Evolutionary conservation across 345 rosid genomes (phyloP), one percentile per base, ranked within the genome.

Genomic region (Sisymbrium irio): DNA sequence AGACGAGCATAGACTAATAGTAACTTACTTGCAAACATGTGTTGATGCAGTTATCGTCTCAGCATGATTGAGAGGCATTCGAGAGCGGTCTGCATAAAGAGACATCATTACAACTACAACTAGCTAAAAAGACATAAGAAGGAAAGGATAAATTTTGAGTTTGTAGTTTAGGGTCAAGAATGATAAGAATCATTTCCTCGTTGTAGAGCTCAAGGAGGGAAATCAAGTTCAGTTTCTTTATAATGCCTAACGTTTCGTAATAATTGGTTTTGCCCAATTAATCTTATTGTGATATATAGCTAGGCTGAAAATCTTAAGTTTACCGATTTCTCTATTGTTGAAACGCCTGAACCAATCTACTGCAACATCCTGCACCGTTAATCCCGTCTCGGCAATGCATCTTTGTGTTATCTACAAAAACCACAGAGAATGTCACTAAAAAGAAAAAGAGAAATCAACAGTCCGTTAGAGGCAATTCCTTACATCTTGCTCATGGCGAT

Each of bases 401-500:
- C 87, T 89, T 74, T 86, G 88, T 5, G 99, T 95, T 62, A 92
- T 82, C 97, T 89, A 71, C 18, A 46, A 37, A 79, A 70, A 15
- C 30, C 78, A 74, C 33, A 56, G 18, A 44, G 50, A 56, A 55
- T 56, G 75, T 69, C 51, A 76, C 35, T 35, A 18, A 14, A 19
- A 0, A 4, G 25, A 22, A 22, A 7, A 46, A 2, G 25, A 39
- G 0, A 18, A 18, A 65, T 14, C 10, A 11, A 11, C 10, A 36
- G 28, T 42, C 14, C 20, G 42, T 44, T 75, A 19, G 0, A 3
- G 67, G 39, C 9, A 37, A 13, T 15, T 71, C 15, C 87, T 67
- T 87, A 92, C 97, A 84, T 88, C 88, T 69, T 91, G 96, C 69
- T 89, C 98, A 75, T 87, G 89, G 57, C 85, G 86, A 74, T 91